These are phyloP conservation scores for Gliomastix tumulicola DNA, from an alignment of 2,329 filamentous ascomycete genomes.

Conservation along the genomic window DNA sequence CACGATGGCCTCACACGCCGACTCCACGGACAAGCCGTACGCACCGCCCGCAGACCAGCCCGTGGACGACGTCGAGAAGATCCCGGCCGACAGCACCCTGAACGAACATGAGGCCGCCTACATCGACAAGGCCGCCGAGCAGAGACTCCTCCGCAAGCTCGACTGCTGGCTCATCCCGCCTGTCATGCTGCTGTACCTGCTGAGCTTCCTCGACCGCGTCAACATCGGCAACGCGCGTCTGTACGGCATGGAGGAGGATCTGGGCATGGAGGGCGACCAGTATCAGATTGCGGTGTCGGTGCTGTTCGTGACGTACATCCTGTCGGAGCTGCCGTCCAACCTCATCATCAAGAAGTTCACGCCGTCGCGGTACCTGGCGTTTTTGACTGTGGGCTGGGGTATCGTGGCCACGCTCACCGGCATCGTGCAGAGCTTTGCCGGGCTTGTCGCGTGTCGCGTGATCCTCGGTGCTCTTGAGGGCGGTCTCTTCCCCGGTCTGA, in stretches of 20 bases:
- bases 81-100: not conserved
- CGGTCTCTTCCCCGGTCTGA: conserved; percentile 32
- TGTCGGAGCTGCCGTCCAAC: conserved; percentile 33
- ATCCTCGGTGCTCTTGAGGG: conserved; percentile 38
- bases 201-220: conserved; percentile 20
- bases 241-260: conserved; percentile 54
- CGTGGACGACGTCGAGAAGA: not conserved
- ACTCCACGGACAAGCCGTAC: too few relatives aligned
- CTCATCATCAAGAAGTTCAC: conserved; percentile 29
- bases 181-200: conserved; percentile 52
- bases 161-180: conserved; percentile 56
- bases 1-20: too few relatives aligned
- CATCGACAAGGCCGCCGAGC: conserved; percentile 19
- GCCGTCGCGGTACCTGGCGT: conserved; percentile 17
- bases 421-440: conserved; percentile 28
- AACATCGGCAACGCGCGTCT: conserved; percentile 53
- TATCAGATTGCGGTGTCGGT: conserved; percentile 38
- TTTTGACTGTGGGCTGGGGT: conserved; percentile 8
- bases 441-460: conserved; percentile 32
- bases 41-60: conserved; percentile 1
- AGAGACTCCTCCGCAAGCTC: conserved; percentile 48
- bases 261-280: conserved; percentile 48
- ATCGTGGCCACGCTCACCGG: conserved; percentile 34
- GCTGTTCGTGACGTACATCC: conserved; percentile 26
- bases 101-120: conserved; percentile 13